Evolutionary conservation across 306 rosid genomes (phyloP).

Genomic region (Malus orientalis): DNA sequence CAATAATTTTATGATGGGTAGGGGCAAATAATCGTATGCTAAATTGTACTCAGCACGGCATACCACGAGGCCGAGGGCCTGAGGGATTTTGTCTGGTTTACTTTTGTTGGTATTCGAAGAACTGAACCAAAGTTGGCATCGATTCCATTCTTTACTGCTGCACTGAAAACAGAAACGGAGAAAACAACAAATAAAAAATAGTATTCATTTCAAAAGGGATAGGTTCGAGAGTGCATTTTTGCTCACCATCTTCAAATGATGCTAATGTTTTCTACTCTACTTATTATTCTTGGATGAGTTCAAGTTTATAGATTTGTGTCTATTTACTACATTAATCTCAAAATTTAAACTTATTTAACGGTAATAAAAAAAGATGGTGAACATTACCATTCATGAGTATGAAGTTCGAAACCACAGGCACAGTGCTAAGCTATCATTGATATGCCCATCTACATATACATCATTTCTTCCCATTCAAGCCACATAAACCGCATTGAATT

Average conservation of each 20-base stretch:
- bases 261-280: too few relatives aligned
- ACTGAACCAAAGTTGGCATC: slow-evolving; percentile 22
- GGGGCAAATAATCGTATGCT: neutral
- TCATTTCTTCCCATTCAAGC: slow-evolving; percentile 5
- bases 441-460: neutral
- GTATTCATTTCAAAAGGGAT: neutral
- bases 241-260: too few relatives aligned
- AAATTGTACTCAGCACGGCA: neutral
- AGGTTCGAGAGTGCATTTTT: neutral
- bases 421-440: neutral
- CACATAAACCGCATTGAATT: neutral
- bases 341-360: too few relatives aligned
- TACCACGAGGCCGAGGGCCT: neutral
- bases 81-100: slow-evolving; percentile 26
- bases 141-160: neutral
- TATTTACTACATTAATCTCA: fast-evolving
- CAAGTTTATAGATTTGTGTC: fast-evolving
- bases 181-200: neutral
- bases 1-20: slow-evolving; percentile 22
- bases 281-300: too few relatives aligned
- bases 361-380: too few relatives aligned
- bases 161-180: slow-evolving; percentile 13
- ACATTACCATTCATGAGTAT: too few relatives aligned
- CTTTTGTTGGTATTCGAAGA: slow-evolving; percentile 29
- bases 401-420: too few relatives aligned